Evolutionary conservation across 2,329 filamentous ascomycete genomes (phyloP).

Genomic region (Paecilomyces sp.): DNA sequence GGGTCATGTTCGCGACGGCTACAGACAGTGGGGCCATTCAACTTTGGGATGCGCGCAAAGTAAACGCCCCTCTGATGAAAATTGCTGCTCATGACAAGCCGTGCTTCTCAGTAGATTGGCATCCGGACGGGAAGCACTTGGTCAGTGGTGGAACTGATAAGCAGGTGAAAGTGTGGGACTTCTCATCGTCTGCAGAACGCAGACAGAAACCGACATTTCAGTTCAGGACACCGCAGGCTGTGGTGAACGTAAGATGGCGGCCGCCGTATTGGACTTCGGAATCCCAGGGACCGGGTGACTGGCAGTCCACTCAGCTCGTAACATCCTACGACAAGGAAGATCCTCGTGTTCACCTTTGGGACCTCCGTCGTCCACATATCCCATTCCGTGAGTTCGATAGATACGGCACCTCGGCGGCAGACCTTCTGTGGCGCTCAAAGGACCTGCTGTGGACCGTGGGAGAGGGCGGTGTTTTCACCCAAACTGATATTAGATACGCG

Average conservation of each 20-base stretch:
- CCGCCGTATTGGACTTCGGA: constrained; percentile 52
- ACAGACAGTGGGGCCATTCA: constrained; percentile 59
- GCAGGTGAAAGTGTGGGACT: constrained; percentile 58
- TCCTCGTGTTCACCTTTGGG: constrained; percentile 57
- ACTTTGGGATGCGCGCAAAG: constrained; percentile 56
- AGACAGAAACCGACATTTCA: constrained; percentile 54
- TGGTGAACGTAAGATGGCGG: constrained; percentile 56
- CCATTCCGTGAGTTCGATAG: constrained; percentile 55
- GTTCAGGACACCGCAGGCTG: constrained; percentile 54
- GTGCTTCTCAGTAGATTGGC: constrained; percentile 60
- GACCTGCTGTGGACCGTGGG: constrained; percentile 60
- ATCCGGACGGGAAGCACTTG: constrained; percentile 59
- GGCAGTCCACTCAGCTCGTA: constrained; percentile 56
- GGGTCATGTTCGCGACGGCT: constrained; percentile 56
- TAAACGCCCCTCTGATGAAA: constrained; percentile 50
- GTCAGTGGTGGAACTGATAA: constrained; percentile 57
- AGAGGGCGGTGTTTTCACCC: constrained; percentile 53
- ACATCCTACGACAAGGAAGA: constrained; percentile 58
- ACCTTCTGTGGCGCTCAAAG: constrained; percentile 58
- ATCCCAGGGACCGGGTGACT: constrained; percentile 43
- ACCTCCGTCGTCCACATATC: constrained; percentile 55
- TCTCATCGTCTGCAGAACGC: constrained; percentile 48
- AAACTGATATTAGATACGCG: constrained; percentile 55
- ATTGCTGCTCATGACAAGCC: constrained; percentile 55
- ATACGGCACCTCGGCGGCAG: constrained; percentile 49